Base-by-base conservation (phyloP, 345 rosid genomes). In the Aquilaria yunnanensis region DNA sequence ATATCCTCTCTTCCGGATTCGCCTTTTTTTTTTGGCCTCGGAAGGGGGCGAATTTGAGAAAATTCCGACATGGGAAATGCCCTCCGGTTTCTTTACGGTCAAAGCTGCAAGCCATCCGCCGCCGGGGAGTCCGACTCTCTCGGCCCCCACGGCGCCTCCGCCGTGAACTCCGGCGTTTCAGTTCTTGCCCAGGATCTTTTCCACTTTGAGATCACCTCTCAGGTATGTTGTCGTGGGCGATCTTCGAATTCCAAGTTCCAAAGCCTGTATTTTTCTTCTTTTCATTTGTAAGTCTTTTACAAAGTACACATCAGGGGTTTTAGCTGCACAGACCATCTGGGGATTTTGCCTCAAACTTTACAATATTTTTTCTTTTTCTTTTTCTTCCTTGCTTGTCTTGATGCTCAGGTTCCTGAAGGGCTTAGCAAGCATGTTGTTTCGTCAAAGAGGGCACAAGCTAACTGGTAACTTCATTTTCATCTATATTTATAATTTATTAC, bases 381-480 rank as follows among this genome's bases (percentile, higher is more conserved):
- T 12, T 41, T 59, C 14, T 41, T 49, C 56, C 2, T n/a, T n/a
- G 12, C 58, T 13, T 34, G 29, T 50, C 8, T 10, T 47, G 10
- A 29, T 63, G 49, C 8, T 4, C 62, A 88, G 98, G 90, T 93
- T 53, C 98, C 97, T 51, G 87, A 83, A 63, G 81, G 69, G 43
- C 94, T 94, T 47, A 76, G 75, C 50, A 70, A 74, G 56, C 83
- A 78, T 61, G 97, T 90, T 64, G 81, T 76, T 2, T 88, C 99
- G 32, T 90, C 95, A 13, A 81, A 58, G 85, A 85, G 81, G 64
- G 91, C 97, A 75, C 99, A 94, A 68, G 95, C 96, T 54, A 88
- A 79, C 57, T 94, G 99, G 97, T 89, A 84, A 78, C 37, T 48
- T 13, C 6, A 58, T 33, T 32, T 65, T 9, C 11, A 37, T 23